Conservation (phyloP, 1,139 yeast genomes). For the Sugiyamaella xylanicola region DNA sequence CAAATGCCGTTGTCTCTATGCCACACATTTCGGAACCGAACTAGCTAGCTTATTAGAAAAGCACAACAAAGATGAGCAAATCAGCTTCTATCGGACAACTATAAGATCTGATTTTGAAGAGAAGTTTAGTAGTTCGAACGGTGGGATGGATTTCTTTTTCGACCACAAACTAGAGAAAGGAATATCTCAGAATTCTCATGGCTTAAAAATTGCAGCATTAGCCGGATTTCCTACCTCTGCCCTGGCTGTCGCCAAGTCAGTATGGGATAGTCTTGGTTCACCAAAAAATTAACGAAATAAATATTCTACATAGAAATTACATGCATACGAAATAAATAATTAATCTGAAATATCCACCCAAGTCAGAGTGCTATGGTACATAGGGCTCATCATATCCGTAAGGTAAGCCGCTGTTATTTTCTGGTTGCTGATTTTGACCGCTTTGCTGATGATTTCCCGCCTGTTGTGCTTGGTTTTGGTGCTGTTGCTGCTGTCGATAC, state of each 20-base stretch:
- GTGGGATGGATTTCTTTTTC: conserved; percentile 42
- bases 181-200: conserved; percentile 75
- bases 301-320: not conserved
- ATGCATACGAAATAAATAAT: conserved; percentile 4
- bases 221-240: conserved; percentile 82
- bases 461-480: not conserved
- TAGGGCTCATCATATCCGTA: conserved; percentile 16
- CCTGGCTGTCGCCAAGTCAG: conserved; percentile 42
- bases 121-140: conserved; percentile 19
- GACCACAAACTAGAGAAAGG: conserved; percentile 72
- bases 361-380: conserved; percentile 7
- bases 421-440: not conserved
- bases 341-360: not conserved
- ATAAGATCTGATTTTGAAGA: not conserved
- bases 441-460: not conserved
- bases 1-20: conserved; percentile 78
- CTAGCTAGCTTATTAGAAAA: conserved; percentile 48
- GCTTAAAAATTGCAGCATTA: conserved; percentile 75
- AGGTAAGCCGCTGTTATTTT: conserved; percentile 5
- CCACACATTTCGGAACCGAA: conserved; percentile 89
- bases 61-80: conserved; percentile 26
- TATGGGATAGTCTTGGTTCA: conserved; percentile 10
- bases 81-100: conserved; percentile 36
- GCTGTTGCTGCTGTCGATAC: not conserved
- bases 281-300: not conserved